phyloP scores from a whole-genome alignment of 331 rosid species.

The Malus hybrid region DNA sequence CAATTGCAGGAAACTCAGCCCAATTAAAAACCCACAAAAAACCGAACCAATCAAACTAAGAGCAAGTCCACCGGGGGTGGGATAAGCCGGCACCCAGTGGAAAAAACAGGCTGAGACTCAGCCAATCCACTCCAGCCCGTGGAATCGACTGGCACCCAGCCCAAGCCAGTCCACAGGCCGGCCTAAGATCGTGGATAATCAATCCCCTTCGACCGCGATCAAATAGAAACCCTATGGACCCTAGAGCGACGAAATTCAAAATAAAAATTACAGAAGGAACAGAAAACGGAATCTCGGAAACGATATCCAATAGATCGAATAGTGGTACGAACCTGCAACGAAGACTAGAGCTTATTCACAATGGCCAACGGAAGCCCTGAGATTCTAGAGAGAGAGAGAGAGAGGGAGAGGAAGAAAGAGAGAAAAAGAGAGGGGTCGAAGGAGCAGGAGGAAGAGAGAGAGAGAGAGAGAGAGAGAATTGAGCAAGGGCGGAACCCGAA shows the following conservation, averaged over 20 bases:
- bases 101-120: no score
- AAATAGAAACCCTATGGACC: slow-evolving; percentile 34
- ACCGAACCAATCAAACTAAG: slow-evolving; percentile 3
- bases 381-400: slow-evolving; percentile 49
- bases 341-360: slow-evolving; percentile 35
- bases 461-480: slow-evolving; percentile 14
- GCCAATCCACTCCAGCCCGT: no score
- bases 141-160: no score
- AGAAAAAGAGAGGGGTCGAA: slow-evolving; percentile 23
- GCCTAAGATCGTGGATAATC: slow-evolving; percentile 36
- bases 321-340: slow-evolving; percentile 60
- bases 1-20: slow-evolving; percentile 18
- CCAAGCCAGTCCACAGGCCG: no score
- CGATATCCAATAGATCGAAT: slow-evolving; percentile 44
- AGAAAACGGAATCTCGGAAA: background rate
- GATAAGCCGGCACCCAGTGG: no score
- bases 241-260: background rate
- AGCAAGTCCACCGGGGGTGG: no score
- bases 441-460: slow-evolving; percentile 34
- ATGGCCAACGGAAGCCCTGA: slow-evolving; percentile 52
- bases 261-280: background rate
- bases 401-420: slow-evolving; percentile 6
- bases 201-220: slow-evolving; percentile 34
- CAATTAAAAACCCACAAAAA: slow-evolving; percentile 11
- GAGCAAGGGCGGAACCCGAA: slow-evolving; percentile 48